phyloP scores from a whole-genome alignment of 75 land plant species.

The Picea glauca region DNA sequence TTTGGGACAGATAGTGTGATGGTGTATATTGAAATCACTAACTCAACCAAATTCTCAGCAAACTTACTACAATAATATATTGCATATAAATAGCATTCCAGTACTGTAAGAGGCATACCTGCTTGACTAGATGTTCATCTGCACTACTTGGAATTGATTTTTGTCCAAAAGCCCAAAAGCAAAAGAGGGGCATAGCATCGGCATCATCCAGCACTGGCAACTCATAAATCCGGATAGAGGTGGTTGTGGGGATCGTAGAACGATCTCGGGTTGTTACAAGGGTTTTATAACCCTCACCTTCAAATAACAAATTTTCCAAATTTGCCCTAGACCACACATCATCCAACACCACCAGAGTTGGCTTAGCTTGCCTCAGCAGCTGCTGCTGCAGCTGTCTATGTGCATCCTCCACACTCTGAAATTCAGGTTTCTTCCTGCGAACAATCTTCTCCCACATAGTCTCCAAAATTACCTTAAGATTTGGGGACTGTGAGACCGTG shows the following conservation, averaged over 20 bases:
- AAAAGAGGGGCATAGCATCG: slow-evolving; percentile 29
- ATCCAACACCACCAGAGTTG: slow-evolving; percentile 31
- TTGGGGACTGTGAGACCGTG: too few species aligned
- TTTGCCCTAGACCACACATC: slow-evolving; percentile 43
- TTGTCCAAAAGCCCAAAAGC: slow-evolving; percentile 42
- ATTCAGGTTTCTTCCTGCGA: too few species aligned
- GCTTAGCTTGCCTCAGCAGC: too few species aligned
- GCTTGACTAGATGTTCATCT: slow-evolving; percentile 35
- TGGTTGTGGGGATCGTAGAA: slow-evolving; percentile 23
- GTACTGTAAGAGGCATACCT: slow-evolving; percentile 20
- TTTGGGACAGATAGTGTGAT: not conserved
- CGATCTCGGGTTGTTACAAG: slow-evolving; percentile 31
- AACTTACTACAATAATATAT: too few species aligned
- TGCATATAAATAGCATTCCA: too few species aligned
- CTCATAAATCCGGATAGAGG: slow-evolving; percentile 14
- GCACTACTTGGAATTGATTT: slow-evolving; percentile 18
- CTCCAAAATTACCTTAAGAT: too few species aligned
- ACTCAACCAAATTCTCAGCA: too few species aligned
- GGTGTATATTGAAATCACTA: too few species aligned
- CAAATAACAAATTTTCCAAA: slow-evolving; percentile 33
- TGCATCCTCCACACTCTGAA: too few species aligned
- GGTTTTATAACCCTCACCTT: slow-evolving; percentile 30
- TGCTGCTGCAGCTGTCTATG: too few species aligned
- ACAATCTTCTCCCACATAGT: too few species aligned
- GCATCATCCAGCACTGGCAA: slow-evolving; percentile 16